A percentile compares a stretch with the other conserved stretches of the same genome.
These are phyloP conservation scores for Dothideomycetes sp. DNA, from an alignment of 2,329 filamentous ascomycete species.

Conservation along the genomic window DNA sequence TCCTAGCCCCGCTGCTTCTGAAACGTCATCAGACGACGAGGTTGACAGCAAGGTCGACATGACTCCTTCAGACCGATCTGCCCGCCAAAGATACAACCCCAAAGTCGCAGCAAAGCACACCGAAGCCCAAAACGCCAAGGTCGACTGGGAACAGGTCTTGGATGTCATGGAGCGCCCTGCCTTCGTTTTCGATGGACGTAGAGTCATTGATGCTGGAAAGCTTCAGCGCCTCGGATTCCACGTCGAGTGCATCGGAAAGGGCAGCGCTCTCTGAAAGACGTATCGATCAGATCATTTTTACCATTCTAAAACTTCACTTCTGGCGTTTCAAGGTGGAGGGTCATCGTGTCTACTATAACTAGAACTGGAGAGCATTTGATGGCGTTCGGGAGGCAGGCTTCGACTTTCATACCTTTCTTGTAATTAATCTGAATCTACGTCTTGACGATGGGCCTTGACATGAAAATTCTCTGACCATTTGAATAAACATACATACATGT, in stretches of 20 bases:
- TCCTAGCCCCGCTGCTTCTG: conserved; percentile 8
- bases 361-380: conserved; percentile 2
- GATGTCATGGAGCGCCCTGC: conserved; percentile 25
- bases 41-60: conserved; percentile 6
- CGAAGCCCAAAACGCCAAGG: conserved; percentile 11
- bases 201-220: conserved; percentile 26
- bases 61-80: conserved; percentile 7
- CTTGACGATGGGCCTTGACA: too few relatives aligned
- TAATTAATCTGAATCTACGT: too few relatives aligned
- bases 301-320: too few relatives aligned
- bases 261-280: not conserved
- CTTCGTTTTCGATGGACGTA: conserved; percentile 30
- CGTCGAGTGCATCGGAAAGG: conserved; percentile 26
- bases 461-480: too few relatives aligned
- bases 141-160: conserved; percentile 28
- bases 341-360: too few relatives aligned
- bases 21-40: conserved; percentile 8
- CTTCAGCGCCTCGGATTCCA: conserved; percentile 28
- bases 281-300: too few relatives aligned
- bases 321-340: too few relatives aligned
- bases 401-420: conserved; percentile 4
- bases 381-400: conserved; percentile 9
- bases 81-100: conserved; percentile 10
- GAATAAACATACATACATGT: too few relatives aligned
- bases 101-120: conserved; percentile 9